Base-by-base conservation (phyloP, 139 green algal species). In the Chlorella sp. region DNA sequence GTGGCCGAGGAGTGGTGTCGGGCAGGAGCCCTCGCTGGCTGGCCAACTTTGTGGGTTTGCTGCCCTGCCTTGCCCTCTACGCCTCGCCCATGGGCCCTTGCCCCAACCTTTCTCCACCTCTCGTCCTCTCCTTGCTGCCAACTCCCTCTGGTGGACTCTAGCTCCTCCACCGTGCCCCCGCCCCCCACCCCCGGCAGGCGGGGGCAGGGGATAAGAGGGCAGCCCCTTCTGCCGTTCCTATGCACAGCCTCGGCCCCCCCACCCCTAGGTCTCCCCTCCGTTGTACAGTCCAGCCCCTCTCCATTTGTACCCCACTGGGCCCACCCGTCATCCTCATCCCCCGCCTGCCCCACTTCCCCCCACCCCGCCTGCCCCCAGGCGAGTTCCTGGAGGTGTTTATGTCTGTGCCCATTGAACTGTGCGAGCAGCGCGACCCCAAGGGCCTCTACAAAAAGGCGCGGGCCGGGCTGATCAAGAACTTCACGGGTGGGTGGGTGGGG, bases 391-490 rank as follows among this genome's bases (percentile, higher is more conserved):
- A 99, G 92, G 94, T 98, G 11, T 97, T 96, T 93, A 98, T 99
- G 96, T 97, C 97, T 93, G 34, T 98, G 36, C 97, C 97, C 12
- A 90, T 99, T n/a, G 89, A 92, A 40, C 91, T 99, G 26, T 99
- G 98, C 86, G 98, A 99, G 94, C 48, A 94, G 87, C 95, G 98
- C 0, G 98, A 99, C 92, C 95, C 97, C 42, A 99, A 99, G 94
- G 97, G 97, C 0, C 94, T 99, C 48, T 99, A 99, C 95, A 99
- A 98, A 91, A 95, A 97, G 86, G 98, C 97, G 0, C 93, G 98
- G 1, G 96, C 96, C n/a, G 98, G 98, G 32, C 94, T 97, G 88
- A 96, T 99, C 57, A 98, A 98, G 89, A 95, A 96, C 68, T 98
- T 99, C 92, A 99, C 97, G 28, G 97, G 94, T 88, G 86, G 32